Base-by-base conservation (phyloP, 306 rosid genomes). In the Cucurbita maxima region DNA sequence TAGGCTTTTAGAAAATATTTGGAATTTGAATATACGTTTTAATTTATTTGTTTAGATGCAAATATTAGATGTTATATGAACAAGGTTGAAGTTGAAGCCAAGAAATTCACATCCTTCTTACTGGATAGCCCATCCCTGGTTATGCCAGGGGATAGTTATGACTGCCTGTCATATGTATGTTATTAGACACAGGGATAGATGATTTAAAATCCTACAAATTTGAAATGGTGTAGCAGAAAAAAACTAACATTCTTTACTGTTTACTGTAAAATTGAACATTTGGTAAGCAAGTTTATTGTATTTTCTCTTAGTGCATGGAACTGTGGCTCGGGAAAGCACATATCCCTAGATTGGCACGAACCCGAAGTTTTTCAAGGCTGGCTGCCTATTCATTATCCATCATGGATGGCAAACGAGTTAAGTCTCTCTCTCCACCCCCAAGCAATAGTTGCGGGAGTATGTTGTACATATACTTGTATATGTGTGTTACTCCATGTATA, bases 261-360 rank as follows among this genome's bases (percentile, higher is more conserved):
- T 41, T 25, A 47, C 56, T 44, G n/a, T 13, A 68, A 20, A 73
- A 54, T 54, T 66, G 47, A 51, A 48, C 20, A 45, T 47, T 37
- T 13, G 38, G 53, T 13, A 66, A 72, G 25, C 38, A 10, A 56
- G 47, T 60, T 62, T 74, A 10, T 41, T 16, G 51, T 18, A 3
- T 18, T 62, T 15, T 20, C 43, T 75, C 45, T 44, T 58, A 82
- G 85, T 85, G 81, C 50, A 66, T 76, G 61, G 82, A 83, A 60
- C 66, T 85, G 78, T 82, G 83, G 85, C 81, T 83, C 37, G 80
- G 81, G 57, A 85, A 83, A 76, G 89, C 85, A 59, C 89, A 85
- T 76, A 78, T 85, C 71, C 87, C 87, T 54, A 73, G 83, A 20
- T 15, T 72, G 43, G 77, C 78, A 1, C 82, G 66, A 8, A 57